Evolutionary conservation across 352 stramenopile species (phyloP), one percentile per base, ranked within the genome.

Genomic region (Salisapilia sapeloensis): DNA sequence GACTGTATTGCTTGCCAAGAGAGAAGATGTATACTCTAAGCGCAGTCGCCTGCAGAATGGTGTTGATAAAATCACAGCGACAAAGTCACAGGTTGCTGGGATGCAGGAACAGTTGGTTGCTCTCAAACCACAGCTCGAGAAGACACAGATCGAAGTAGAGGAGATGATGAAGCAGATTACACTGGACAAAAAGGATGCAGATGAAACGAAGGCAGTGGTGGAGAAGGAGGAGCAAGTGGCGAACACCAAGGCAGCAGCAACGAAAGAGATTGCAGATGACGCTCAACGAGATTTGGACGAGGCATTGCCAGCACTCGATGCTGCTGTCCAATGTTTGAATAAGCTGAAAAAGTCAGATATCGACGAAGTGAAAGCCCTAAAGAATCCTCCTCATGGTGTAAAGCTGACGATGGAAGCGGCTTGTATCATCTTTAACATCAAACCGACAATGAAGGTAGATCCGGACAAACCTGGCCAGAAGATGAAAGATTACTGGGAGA

Each of bases 401-500:
- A 70, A 67, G 23, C 48, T 93, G 9, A 96, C 84, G 2, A 93
- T 95, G 77, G 75, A 93, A 42, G 77, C 83, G 4, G 81, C 75
- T 4, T 96, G 85, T 36, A 95, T 96, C 40, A 96, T 96, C 53
- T 96, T 96, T 44, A 70, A 71, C 15, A 89, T 96, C 46, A 96
- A 96, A 38, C 86, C 74, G 1, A 64, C 60, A 4, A 77, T 86
- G 45, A 87, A 90, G 36, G 75, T 71, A 0, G 72, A 91, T 30
- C 76, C 86, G 0, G 83, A 96, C 39, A 94, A 93, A 44, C 56
- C 81, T 11, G 56, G 85, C 1, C 56, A 96, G 57, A 92, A 96
- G 38, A 42, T 91, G 9, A 91, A 89, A 38, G 76, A 91, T 43
- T 91, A 89, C 46, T 91, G 76, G 76, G 76, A 89, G 35, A 86